Evolutionary conservation across 441 rosid species (phyloP).

Genomic region (Syzygium syzygioides): DNA sequence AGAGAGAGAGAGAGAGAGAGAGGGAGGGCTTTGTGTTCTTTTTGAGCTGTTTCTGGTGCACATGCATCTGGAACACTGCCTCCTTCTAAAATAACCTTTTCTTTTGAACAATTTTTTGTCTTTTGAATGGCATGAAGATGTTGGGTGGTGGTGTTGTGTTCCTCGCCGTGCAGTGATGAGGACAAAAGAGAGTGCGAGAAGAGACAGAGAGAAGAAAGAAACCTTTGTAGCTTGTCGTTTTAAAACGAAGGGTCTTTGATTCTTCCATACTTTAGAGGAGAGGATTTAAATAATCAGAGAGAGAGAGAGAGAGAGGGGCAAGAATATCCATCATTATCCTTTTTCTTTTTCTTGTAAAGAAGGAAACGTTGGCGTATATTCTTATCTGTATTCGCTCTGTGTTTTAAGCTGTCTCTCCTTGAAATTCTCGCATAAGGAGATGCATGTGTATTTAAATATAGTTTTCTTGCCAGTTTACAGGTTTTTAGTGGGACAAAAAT

Average conservation of each 20-base stretch:
- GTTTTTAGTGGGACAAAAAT: not conserved
- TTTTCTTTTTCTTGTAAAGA: not conserved
- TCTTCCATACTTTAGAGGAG: not conserved
- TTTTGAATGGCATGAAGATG: not conserved
- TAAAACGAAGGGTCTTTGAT: not conserved
- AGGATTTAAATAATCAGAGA: not conserved
- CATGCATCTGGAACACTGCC: not conserved
- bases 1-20: not conserved
- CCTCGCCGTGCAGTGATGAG: not conserved
- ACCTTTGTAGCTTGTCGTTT: not conserved
- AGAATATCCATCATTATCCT: not conserved
- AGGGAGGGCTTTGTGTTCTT: not conserved
- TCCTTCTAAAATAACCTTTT: not conserved
- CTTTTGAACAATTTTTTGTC: not conserved
- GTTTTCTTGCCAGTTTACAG: not conserved
- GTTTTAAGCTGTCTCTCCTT: not conserved
- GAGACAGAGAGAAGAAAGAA: not conserved
- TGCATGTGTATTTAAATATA: not conserved
- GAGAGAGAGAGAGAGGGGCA: not conserved
- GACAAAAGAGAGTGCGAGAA: not conserved
- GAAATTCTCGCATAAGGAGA: not conserved
- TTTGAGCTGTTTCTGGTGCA: not conserved
- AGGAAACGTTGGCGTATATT: not conserved
- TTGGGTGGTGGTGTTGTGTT: not conserved
- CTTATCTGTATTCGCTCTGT: not conserved